Evolutionary conservation across 108 stramenopile species (phyloP).

Genomic region (Pseudonitzschia multiseries): DNA sequence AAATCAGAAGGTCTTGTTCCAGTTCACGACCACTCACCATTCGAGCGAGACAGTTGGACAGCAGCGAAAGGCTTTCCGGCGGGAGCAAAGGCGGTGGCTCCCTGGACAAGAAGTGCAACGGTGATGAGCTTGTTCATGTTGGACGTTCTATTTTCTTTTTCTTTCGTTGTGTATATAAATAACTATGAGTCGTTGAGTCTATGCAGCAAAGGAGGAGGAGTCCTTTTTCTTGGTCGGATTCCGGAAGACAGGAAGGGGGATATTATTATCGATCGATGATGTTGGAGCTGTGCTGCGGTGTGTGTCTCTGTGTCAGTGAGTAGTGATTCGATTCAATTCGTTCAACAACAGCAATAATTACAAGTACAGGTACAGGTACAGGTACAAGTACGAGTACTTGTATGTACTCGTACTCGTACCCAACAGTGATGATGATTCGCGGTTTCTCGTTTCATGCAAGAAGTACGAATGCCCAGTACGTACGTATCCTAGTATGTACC

Average conservation of each 20-base stretch:
- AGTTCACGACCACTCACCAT: constrained; percentile 7
- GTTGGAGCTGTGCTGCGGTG: background rate
- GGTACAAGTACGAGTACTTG: too few species aligned
- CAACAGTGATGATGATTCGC: background rate
- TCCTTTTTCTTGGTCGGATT: background rate
- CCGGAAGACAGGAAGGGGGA: background rate
- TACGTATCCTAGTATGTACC: too few species aligned
- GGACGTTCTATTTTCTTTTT: too few species aligned
- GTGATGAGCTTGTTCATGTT: constrained; percentile 18
- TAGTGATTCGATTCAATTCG: background rate
- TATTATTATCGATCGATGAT: background rate
- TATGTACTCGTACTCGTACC: too few species aligned
- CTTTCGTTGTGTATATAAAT: background rate
- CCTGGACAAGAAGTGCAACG: constrained; percentile 6
- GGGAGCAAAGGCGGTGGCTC: constrained; percentile 22
- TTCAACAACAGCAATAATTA: background rate
- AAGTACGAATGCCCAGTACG: too few species aligned
- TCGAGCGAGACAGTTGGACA: background rate
- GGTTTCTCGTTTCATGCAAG: background rate
- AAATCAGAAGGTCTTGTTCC: too few species aligned
- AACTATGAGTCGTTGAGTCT: background rate
- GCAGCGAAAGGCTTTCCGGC: constrained; percentile 1
- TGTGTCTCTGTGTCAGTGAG: background rate
- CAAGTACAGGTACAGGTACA: too few species aligned
- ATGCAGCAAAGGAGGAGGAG: background rate